Evolutionary conservation across 768 basidiomycete species (phyloP).

Genomic region (Flagelloscypha sp.): DNA sequence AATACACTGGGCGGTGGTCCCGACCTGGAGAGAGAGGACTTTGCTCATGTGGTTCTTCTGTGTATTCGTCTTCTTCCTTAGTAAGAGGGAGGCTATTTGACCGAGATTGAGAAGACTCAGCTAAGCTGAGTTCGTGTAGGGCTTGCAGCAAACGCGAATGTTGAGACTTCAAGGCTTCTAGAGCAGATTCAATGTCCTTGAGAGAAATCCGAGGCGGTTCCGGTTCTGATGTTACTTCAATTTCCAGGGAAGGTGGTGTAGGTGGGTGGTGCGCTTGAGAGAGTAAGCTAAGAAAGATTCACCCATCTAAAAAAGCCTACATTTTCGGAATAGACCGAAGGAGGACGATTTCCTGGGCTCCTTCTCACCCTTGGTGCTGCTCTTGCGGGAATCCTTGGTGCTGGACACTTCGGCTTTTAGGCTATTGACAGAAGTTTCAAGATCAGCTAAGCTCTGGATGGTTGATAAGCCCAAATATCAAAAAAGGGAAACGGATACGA

Average conservation of each 20-base stretch:
- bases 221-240: constrained; percentile 2
- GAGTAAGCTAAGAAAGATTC: constrained; percentile 3
- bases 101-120: constrained; percentile 18
- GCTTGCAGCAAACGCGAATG: constrained; percentile 43
- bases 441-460: constrained; percentile 45
- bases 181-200: constrained; percentile 38
- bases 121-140: constrained; percentile 24
- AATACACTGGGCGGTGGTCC: constrained; percentile 14
- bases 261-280: constrained; percentile 18
- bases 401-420: constrained; percentile 30
- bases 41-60: constrained; percentile 2
- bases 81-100: constrained; percentile 36
- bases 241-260: background rate
- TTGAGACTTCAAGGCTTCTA: constrained; percentile 52
- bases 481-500: constrained; percentile 16
- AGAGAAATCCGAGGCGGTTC: constrained; percentile 15
- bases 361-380: constrained; percentile 35
- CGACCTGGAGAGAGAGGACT: background rate
- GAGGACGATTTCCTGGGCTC: constrained; percentile 25
- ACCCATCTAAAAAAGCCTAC: background rate
- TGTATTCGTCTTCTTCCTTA: constrained; percentile 39
- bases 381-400: constrained; percentile 25
- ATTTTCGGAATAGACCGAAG: background rate
- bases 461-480: constrained; percentile 4
- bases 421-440: constrained; percentile 45